These are phyloP conservation scores for Aspergillus nanangensis DNA, from an alignment of 495 filamentous ascomycete genomes.

Conservation along the genomic window DNA sequence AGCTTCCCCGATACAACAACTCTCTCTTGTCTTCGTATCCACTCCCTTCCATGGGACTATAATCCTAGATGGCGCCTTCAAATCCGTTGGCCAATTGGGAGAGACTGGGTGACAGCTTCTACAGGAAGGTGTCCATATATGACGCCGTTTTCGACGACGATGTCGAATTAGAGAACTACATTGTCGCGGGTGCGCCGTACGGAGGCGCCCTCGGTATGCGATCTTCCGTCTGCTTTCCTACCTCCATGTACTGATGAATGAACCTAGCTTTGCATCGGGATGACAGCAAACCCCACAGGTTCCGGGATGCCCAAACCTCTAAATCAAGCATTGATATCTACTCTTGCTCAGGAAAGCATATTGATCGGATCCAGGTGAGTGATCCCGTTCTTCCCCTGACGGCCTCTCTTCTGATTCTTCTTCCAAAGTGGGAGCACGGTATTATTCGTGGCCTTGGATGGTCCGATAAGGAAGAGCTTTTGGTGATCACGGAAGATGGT, in stretches of 20 bases:
- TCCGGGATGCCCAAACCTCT: constrained; percentile 62
- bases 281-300: constrained; percentile 75
- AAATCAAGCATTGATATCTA: constrained; percentile 93
- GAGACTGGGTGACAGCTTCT: constrained; percentile 84
- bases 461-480: constrained; percentile 93
- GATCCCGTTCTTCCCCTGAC: neutral
- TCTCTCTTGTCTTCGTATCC: neutral
- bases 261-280: constrained; percentile 78
- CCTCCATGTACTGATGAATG: constrained; percentile 12
- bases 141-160: constrained; percentile 87
- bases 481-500: constrained; percentile 85
- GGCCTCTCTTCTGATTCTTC: constrained; percentile 5
- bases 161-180: constrained; percentile 90
- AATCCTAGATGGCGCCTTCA: constrained; percentile 36
- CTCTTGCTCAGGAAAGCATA: constrained; percentile 82
- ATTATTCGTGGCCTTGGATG: constrained; percentile 86
- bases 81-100: constrained; percentile 90
- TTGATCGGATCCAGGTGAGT: constrained; percentile 63
- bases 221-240: neutral
- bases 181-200: constrained; percentile 89
- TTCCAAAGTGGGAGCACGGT: constrained; percentile 80
- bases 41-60: neutral
- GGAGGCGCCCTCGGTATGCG: constrained; percentile 82
- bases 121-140: constrained; percentile 90
- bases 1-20: neutral